A percentile compares a stretch with the other conserved stretches of the same genome.
These are phyloP conservation scores for Mycosphaerella sp. DNA, from an alignment of 2,329 filamentous ascomycete genomes.

Conservation along the genomic window DNA sequence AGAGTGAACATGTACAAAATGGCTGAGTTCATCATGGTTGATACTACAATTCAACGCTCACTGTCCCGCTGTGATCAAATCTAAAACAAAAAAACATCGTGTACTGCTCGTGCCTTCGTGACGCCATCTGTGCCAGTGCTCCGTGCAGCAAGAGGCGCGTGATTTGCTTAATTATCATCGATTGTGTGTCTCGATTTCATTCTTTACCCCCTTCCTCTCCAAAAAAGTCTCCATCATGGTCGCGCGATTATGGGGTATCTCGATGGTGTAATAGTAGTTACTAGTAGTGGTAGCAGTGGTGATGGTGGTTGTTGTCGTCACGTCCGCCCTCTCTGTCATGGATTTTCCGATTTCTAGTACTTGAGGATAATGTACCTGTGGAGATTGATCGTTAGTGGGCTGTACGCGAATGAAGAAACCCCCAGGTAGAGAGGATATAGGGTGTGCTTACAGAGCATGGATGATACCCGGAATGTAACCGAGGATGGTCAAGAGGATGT, in stretches of 20 bases:
- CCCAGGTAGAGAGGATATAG: not conserved
- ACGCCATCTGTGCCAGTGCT: slow-evolving; percentile 1
- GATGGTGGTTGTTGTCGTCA: too few relatives aligned
- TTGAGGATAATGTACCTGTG: slow-evolving; percentile 82
- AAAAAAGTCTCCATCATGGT: slow-evolving; percentile 3
- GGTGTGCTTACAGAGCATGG: slow-evolving; percentile 67
- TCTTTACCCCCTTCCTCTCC: not conserved
- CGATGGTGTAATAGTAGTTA: not conserved
- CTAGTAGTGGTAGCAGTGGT: too few relatives aligned
- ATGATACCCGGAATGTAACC: slow-evolving; percentile 65
- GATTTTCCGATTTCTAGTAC: slow-evolving; percentile 52
- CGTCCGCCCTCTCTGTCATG: not conserved
- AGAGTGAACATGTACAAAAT: not conserved
- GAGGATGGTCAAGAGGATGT: slow-evolving; percentile 68
- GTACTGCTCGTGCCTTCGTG: slow-evolving; percentile 8
- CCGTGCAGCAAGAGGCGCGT: slow-evolving; percentile 3
- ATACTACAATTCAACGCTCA: not conserved
- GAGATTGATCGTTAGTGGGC: not conserved
- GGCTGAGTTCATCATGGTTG: not conserved
- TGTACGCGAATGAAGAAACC: not conserved
- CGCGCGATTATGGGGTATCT: not conserved
- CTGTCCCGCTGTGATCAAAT: not conserved
- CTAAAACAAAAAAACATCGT: not conserved
- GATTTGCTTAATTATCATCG: too few relatives aligned
- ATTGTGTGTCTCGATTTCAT: not conserved